Percentiles rank a stretch among this genome's conserved stretches.
phyloP scores from a whole-genome alignment of 164 flowering plant genomes.

The Taxillus chinensis region DNA sequence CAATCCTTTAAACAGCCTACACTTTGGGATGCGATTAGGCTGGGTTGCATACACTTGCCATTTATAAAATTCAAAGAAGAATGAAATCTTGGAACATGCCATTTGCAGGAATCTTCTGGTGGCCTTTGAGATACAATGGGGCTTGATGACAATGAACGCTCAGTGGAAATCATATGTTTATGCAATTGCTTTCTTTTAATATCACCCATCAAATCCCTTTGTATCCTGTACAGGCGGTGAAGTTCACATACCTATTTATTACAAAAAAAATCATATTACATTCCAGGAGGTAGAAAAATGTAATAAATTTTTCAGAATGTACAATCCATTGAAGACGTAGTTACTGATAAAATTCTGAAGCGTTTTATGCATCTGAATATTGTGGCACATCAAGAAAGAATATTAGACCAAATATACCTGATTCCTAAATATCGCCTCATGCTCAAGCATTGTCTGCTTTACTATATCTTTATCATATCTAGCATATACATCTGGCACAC shows the following conservation, averaged over 20 bases:
- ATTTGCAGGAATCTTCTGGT: conserved; percentile 35
- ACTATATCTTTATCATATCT: conserved; percentile 55
- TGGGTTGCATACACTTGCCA: conserved; percentile 29
- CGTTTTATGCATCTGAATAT: too few relatives aligned
- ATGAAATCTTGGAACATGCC: conserved; percentile 34
- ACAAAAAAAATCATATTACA: too few relatives aligned
- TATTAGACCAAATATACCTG: conserved; percentile 43
- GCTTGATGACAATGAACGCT: conserved; percentile 40
- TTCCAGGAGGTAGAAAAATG: too few relatives aligned
- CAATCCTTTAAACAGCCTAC: conserved; percentile 32
- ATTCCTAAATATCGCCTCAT: conserved; percentile 66
- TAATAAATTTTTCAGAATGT: too few relatives aligned
- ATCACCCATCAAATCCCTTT: conserved; percentile 81
- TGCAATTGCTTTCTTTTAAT: conserved; percentile 37
- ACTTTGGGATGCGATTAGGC: conserved; percentile 27
- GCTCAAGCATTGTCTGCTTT: conserved; percentile 78
- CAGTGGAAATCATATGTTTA: conserved; percentile 24
- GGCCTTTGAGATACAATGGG: conserved; percentile 42
- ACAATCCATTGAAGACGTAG: too few relatives aligned
- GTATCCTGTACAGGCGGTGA: conserved; percentile 79
- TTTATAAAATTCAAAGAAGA: conserved; percentile 27
- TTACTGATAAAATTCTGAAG: too few relatives aligned
- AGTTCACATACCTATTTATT: conserved; percentile 71
- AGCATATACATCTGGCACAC: conserved; percentile 29
- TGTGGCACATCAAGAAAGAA: not conserved